A percentile compares a stretch with the other conserved stretches of the same genome.
Evolutionary conservation across 352 stramenopile genomes (phyloP).

Genomic region (Thalassiosira exigua): DNA sequence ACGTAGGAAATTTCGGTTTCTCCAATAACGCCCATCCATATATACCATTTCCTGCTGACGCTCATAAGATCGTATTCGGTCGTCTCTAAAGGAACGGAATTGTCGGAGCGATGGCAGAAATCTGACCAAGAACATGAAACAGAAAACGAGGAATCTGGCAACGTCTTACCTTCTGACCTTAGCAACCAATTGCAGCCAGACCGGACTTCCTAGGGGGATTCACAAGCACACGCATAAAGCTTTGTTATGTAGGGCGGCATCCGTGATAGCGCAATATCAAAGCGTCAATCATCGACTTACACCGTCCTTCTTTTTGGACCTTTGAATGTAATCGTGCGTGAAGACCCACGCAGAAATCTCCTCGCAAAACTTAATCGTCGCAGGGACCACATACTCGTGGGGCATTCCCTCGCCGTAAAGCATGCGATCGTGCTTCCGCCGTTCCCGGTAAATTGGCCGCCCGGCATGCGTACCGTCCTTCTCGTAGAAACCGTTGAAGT

Average conservation of each 20-base stretch:
- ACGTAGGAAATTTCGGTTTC: slow-evolving; percentile 5
- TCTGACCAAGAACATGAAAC: no score
- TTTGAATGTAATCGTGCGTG: slow-evolving; percentile 20
- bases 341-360: slow-evolving; percentile 28
- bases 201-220: no score
- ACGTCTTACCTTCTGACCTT: no score
- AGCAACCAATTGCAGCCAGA: slow-evolving; percentile 23
- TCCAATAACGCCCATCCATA: slow-evolving; percentile 11
- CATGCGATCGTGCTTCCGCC: slow-evolving; percentile 12
- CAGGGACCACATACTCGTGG: neutral
- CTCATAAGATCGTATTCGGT: slow-evolving; percentile 12
- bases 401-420: slow-evolving; percentile 4
- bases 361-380: slow-evolving; percentile 38
- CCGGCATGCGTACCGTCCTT: slow-evolving; percentile 19
- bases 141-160: no score
- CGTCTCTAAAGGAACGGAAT: slow-evolving; percentile 9
- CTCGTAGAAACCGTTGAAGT: slow-evolving; percentile 49
- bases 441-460: slow-evolving; percentile 19
- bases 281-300: neutral
- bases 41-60: slow-evolving; percentile 7
- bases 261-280: neutral
- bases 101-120: no score
- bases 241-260: neutral
- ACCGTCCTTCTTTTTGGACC: slow-evolving; percentile 4
- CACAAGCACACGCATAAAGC: neutral